These are phyloP conservation scores for Suillus occidentalis DNA, from an alignment of 768 basidiomycete species.

Conservation along the genomic window DNA sequence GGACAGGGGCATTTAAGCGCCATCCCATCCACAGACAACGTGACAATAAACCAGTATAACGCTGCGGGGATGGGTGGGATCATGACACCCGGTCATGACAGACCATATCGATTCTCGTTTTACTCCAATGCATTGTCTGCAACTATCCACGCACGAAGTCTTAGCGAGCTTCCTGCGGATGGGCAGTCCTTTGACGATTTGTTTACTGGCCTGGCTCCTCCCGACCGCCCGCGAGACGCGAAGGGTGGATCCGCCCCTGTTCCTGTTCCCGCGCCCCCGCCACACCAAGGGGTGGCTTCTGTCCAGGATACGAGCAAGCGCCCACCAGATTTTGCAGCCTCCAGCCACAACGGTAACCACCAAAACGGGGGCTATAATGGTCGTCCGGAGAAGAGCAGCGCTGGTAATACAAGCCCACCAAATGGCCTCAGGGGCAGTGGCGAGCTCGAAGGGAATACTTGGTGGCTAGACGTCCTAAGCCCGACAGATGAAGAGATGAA, in stretches of 20 bases:
- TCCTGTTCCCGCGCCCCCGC: slow-evolving; percentile 10
- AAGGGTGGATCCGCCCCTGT: slow-evolving; percentile 13
- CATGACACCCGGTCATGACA: slow-evolving; percentile 63
- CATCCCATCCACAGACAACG: slow-evolving; percentile 44
- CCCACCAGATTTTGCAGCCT: slow-evolving; percentile 3
- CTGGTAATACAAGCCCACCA: slow-evolving; percentile 18
- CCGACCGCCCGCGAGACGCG: slow-evolving; percentile 10
- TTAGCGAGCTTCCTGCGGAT: slow-evolving; percentile 92
- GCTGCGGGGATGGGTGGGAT: slow-evolving; percentile 30
- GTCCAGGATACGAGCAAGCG: not conserved
- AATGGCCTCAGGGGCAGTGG: slow-evolving; percentile 24
- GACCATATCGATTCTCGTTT: slow-evolving; percentile 97
- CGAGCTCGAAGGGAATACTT: slow-evolving; percentile 76
- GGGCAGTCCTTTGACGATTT: slow-evolving; percentile 92
- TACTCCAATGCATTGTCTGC: slow-evolving; percentile 91
- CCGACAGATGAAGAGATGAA: slow-evolving; percentile 99
- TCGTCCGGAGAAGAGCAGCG: slow-evolving; percentile 19
- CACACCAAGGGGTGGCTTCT: not conserved
- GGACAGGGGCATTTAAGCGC: slow-evolving; percentile 33
- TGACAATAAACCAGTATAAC: slow-evolving; percentile 22
- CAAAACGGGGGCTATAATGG: slow-evolving; percentile 19
- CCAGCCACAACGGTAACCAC: slow-evolving; percentile 1
- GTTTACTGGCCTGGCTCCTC: slow-evolving; percentile 55
- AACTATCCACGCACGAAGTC: slow-evolving; percentile 91
- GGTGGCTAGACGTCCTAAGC: slow-evolving; percentile 95